A percentile compares a stretch with the other conserved stretches of the same genome.
Conservation (phyloP, 768 basidiomycete species). For the Leccinum ochraceum region DNA sequence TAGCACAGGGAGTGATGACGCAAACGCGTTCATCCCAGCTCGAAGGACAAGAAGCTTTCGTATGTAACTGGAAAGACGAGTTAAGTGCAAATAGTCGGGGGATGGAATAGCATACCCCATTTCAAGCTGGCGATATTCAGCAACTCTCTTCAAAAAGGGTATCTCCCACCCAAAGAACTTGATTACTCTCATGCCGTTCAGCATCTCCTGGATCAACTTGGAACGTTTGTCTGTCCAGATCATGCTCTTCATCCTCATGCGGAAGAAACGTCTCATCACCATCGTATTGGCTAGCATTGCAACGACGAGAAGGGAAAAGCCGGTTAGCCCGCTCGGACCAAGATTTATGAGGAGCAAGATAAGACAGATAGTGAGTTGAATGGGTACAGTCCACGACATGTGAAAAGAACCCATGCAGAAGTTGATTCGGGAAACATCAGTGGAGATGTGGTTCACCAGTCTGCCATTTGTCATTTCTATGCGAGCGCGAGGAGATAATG, state of each 20-base stretch:
- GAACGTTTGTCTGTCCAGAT: not conserved
- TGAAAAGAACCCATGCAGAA: slow-evolving; percentile 83
- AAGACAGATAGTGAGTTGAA: slow-evolving; percentile 79
- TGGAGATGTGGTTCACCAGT: slow-evolving; percentile 42
- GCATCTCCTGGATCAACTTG: not conserved
- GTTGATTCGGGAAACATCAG: slow-evolving; percentile 89
- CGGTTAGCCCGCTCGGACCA: slow-evolving; percentile 58
- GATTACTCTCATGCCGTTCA: slow-evolving; percentile 59
- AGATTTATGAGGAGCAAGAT: slow-evolving; percentile 72
- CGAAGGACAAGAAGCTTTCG: slow-evolving; percentile 67
- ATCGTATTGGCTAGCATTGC: slow-evolving; percentile 71
- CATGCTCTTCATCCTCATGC: slow-evolving; percentile 40
- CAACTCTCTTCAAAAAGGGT: slow-evolving; percentile 76
- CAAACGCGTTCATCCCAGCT: slow-evolving; percentile 65
- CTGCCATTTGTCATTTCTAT: slow-evolving; percentile 80
- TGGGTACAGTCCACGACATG: slow-evolving; percentile 39
- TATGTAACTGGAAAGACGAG: slow-evolving; percentile 47
- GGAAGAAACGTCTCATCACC: slow-evolving; percentile 66
- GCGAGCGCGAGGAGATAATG: slow-evolving; percentile 76
- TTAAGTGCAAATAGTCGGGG: slow-evolving; percentile 3
- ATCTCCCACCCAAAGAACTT: slow-evolving; percentile 90
- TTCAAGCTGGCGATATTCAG: slow-evolving; percentile 69
- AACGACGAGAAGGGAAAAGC: slow-evolving; percentile 64
- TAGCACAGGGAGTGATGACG: slow-evolving; percentile 71
- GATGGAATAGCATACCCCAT: slow-evolving; percentile 47